phyloP scores from a whole-genome alignment of 345 rosid genomes.

The Eucalyptus curtisii region DNA sequence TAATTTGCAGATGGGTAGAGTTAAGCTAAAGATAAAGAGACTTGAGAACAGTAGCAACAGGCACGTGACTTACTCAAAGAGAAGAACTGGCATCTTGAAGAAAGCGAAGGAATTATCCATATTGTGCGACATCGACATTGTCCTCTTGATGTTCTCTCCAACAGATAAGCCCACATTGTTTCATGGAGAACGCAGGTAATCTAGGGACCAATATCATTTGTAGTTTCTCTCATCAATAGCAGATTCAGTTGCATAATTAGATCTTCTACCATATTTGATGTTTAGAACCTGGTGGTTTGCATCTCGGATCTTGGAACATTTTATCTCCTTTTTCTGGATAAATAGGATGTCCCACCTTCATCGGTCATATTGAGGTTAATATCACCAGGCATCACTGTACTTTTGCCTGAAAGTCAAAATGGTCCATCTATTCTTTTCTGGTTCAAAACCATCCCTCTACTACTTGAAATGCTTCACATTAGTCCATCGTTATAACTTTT shows the following conservation, averaged over 20 bases:
- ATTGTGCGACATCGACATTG: slow-evolving; percentile 69
- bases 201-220: background rate
- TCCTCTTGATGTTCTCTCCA: slow-evolving; percentile 90
- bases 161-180: slow-evolving; percentile 61
- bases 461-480: background rate
- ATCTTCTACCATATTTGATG: background rate
- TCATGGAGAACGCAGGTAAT: slow-evolving; percentile 68
- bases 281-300: background rate
- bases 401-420: background rate
- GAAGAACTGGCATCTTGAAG: slow-evolving; percentile 78
- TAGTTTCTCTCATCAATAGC: background rate
- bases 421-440: background rate
- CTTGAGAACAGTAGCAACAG: slow-evolving; percentile 67
- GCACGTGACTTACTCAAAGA: slow-evolving; percentile 76
- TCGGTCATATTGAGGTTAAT: background rate
- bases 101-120: slow-evolving; percentile 87
- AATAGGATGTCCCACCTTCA: background rate
- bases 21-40: slow-evolving; percentile 74
- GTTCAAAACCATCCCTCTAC: background rate
- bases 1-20: slow-evolving; percentile 71
- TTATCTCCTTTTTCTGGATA: background rate
- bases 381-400: background rate
- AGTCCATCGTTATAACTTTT: background rate
- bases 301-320: background rate
- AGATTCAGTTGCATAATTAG: background rate